Evolutionary conservation across 495 filamentous ascomycete species (phyloP).

Genomic region (Penicillium subrubescens): DNA sequence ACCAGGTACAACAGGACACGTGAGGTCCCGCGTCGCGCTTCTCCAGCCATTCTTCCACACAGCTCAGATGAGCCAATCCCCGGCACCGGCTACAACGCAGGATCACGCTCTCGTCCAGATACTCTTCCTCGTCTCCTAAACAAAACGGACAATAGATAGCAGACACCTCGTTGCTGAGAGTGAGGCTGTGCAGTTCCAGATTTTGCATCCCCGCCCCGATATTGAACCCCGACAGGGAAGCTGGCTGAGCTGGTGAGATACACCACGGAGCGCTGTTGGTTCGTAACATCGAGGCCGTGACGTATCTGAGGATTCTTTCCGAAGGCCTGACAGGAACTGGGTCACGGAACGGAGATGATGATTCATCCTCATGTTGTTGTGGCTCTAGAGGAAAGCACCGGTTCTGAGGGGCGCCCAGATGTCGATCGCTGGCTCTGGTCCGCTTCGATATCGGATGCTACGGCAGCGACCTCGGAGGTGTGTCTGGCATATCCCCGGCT

Average conservation of each 20-base stretch:
- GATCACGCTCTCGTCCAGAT: neutral
- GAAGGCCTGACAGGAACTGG: too few species aligned
- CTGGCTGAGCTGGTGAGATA: neutral
- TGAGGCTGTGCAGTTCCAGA: neutral
- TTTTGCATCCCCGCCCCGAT: neutral
- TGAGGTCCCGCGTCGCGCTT: neutral
- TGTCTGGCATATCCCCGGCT: too few species aligned
- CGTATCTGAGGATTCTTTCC: neutral
- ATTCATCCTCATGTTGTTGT: neutral
- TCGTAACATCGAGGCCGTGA: neutral
- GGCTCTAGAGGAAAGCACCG: too few species aligned
- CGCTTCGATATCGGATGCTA: too few species aligned
- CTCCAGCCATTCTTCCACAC: neutral
- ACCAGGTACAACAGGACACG: too few species aligned
- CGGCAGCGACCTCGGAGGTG: too few species aligned
- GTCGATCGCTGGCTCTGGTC: too few species aligned
- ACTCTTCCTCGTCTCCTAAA: neutral
- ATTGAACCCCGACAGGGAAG: neutral
- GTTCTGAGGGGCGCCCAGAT: too few species aligned
- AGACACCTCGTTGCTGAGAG: neutral
- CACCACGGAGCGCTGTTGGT: neutral
- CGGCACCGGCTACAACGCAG: neutral
- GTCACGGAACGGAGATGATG: neutral
- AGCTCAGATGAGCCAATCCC: neutral
- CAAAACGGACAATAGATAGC: neutral